These are phyloP conservation scores for Histomonas meleagridis DNA, from an alignment of 208 protist genomes.

Conservation along the genomic window DNA sequence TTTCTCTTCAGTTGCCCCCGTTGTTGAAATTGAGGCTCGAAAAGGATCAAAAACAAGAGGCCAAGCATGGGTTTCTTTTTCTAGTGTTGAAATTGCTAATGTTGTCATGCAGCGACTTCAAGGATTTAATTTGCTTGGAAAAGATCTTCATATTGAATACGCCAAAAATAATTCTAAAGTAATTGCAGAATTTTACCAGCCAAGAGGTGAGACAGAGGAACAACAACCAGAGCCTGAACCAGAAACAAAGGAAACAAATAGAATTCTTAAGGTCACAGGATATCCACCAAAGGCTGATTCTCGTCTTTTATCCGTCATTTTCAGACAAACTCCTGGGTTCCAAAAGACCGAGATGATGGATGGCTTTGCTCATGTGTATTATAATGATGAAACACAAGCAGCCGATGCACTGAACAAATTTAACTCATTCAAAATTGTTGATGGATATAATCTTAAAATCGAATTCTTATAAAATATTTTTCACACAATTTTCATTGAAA, in stretches of 20 bases:
- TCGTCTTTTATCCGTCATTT: too few species aligned
- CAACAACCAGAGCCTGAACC: neutral
- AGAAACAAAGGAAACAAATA: neutral
- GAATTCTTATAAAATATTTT: too few species aligned
- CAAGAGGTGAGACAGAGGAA: neutral
- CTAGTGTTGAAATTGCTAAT: neutral
- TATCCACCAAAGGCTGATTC: neutral
- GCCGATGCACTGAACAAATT: too few species aligned
- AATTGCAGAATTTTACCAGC: neutral
- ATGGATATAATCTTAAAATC: too few species aligned
- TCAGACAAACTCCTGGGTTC: too few species aligned
- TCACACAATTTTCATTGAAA: too few species aligned
- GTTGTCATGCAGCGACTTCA: neutral
- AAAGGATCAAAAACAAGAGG: neutral
- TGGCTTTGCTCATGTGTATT: too few species aligned
- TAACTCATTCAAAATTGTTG: too few species aligned
- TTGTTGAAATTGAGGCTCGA: neutral
- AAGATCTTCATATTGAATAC: neutral
- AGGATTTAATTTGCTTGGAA: neutral
- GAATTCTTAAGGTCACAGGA: neutral
- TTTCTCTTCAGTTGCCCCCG: neutral
- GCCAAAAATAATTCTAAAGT: neutral
- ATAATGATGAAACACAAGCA: too few species aligned
- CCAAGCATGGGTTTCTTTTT: constrained; percentile 20
- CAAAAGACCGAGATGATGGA: too few species aligned